Evolutionary conservation across 2,329 filamentous ascomycete genomes (phyloP).

Genomic region (Paradendryphiella salina): DNA sequence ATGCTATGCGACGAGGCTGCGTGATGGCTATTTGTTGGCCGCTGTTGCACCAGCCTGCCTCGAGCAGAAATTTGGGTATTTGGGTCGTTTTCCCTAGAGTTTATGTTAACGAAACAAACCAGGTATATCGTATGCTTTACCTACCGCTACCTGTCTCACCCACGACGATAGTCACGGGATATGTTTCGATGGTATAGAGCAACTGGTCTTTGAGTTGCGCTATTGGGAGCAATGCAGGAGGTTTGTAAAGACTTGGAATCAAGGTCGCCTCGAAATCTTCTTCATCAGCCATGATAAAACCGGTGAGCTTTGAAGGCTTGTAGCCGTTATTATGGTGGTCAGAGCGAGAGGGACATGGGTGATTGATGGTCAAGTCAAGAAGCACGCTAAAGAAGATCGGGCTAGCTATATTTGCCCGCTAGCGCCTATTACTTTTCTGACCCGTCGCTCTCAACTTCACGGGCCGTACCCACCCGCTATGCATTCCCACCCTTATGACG

Average conservation of each 20-base stretch:
- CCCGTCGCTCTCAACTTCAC: too few relatives aligned
- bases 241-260: slow-evolving; percentile 85
- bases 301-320: too few relatives aligned
- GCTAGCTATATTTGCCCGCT: too few relatives aligned
- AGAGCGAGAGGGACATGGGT: too few relatives aligned
- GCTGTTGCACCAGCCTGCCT: slow-evolving; percentile 84
- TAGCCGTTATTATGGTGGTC: too few relatives aligned
- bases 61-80: slow-evolving; percentile 86
- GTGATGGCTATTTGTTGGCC: slow-evolving; percentile 86
- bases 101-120: not conserved
- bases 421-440: too few relatives aligned
- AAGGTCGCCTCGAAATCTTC: slow-evolving; percentile 53
- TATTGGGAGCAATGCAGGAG: slow-evolving; percentile 80
- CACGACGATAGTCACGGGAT: slow-evolving; percentile 83
- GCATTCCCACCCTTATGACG: too few relatives aligned
- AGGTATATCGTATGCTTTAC: not conserved
- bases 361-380: too few relatives aligned
- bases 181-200: slow-evolving; percentile 83
- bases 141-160: slow-evolving; percentile 80
- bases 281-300: slow-evolving; percentile 37
- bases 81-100: slow-evolving; percentile 83
- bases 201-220: slow-evolving; percentile 77
- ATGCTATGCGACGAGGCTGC: slow-evolving; percentile 53
- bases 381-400: too few relatives aligned
- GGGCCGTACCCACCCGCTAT: too few relatives aligned